Percentiles rank a stretch among this genome's conserved stretches.
These are phyloP conservation scores for Cymbidium sinense DNA, from an alignment of 106 monocot species.

Conservation along the genomic window DNA sequence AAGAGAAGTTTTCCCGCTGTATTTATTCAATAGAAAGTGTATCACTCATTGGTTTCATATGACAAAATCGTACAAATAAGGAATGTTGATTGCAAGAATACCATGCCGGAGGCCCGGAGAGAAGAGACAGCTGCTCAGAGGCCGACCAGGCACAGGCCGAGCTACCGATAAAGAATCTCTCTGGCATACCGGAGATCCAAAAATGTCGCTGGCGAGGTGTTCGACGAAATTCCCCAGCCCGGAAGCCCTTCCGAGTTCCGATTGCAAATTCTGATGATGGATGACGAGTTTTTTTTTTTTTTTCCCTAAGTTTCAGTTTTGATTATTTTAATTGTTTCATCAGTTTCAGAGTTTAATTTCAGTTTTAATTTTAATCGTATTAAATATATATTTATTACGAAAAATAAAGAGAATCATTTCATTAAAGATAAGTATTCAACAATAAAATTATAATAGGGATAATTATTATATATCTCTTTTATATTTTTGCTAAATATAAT, in stretches of 20 bases:
- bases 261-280: no score
- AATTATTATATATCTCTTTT: no score
- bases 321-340: no score
- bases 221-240: background rate
- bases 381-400: no score
- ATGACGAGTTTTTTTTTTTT: no score
- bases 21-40: background rate
- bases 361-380: no score
- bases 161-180: conserved; percentile 28
- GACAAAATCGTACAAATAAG: background rate
- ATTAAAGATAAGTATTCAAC: no score
- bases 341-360: no score
- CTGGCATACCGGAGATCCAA: conserved; percentile 13
- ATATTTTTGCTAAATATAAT: no score
- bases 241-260: background rate
- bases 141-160: background rate
- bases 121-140: conserved; percentile 28
- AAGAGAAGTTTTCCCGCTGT: conserved; percentile 92
- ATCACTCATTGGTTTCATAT: background rate
- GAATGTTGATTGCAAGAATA: conserved; percentile 4
- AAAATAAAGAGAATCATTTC: no score
- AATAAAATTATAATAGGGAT: no score
- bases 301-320: no score
- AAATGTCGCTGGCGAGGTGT: background rate
- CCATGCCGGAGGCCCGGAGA: conserved; percentile 71